Conservation (phyloP, 1,139 yeast species). For the Taiozyma onychis region DNA sequence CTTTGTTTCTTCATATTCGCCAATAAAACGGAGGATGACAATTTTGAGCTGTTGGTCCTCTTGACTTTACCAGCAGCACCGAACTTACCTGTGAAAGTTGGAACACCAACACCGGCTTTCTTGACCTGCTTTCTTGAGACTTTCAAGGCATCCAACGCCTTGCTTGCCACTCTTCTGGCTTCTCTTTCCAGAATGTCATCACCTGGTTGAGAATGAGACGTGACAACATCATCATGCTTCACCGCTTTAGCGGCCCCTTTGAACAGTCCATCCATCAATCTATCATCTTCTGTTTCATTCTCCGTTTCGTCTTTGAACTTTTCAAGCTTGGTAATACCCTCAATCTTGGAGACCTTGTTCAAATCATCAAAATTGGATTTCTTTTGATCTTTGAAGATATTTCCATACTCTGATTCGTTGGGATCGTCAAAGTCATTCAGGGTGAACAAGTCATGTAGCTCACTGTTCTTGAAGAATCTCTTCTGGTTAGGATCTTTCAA, state of each 20-base stretch:
- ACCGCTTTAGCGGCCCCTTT: conserved; percentile 59
- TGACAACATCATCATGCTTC: conserved; percentile 74
- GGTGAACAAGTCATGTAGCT: conserved; percentile 82
- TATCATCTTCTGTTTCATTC: conserved; percentile 40
- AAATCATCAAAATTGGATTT: conserved; percentile 48
- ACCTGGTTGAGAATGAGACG: conserved; percentile 46
- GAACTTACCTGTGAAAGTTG: conserved; percentile 95
- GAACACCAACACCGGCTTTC: conserved; percentile 67
- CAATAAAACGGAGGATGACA: conserved; percentile 18
- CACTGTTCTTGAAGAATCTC: conserved; percentile 87
- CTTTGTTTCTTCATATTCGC: conserved; percentile 18
- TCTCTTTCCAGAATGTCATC: conserved; percentile 61
- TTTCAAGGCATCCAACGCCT: conserved; percentile 69
- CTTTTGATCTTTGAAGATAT: conserved; percentile 22
- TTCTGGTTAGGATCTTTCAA: conserved; percentile 93
- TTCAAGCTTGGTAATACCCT: conserved; percentile 41
- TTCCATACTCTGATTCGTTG: conserved; percentile 22
- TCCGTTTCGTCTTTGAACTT: conserved; percentile 44
- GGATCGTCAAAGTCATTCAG: conserved; percentile 67
- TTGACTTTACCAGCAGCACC: conserved; percentile 70
- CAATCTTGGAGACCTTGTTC: conserved; percentile 43
- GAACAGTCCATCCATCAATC: conserved; percentile 71
- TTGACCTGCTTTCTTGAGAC: conserved; percentile 63
- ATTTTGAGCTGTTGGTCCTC: conserved; percentile 4
- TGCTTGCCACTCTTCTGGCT: conserved; percentile 69